Conservation (phyloP, 2,329 filamentous ascomycete species). For the Trichoderma breve region DNA sequence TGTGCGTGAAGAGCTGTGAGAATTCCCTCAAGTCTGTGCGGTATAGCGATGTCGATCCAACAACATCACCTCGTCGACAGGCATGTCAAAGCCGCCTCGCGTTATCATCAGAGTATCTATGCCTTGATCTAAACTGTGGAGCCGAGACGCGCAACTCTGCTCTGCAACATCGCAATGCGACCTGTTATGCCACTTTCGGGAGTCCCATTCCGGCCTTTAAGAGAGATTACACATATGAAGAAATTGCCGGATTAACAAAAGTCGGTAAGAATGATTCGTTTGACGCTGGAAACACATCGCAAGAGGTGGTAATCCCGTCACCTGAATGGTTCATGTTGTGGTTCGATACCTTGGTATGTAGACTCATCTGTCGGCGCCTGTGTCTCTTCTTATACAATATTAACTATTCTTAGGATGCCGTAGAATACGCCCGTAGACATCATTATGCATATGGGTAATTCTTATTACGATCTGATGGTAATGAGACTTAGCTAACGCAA, state of each 20-base stretch:
- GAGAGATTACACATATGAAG: constrained; percentile 34
- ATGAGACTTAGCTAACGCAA: not conserved
- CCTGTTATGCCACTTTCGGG: constrained; percentile 4
- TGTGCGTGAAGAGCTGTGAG: not conserved
- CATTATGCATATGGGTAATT: constrained; percentile 40
- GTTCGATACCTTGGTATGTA: constrained; percentile 39
- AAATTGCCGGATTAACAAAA: constrained; percentile 32
- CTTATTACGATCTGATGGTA: not conserved
- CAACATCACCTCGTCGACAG: not conserved
- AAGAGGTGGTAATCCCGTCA: constrained; percentile 37
- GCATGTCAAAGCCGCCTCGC: constrained; percentile 9
- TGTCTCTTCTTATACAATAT: not conserved
- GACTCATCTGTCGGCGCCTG: not conserved
- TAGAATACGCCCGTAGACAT: constrained; percentile 34
- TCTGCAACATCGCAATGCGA: constrained; percentile 9
- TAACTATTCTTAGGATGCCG: constrained; percentile 32
- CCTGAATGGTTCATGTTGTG: constrained; percentile 35
- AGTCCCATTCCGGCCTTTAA: not conserved
- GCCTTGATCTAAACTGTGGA: constrained; percentile 10
- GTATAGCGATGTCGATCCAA: not conserved
- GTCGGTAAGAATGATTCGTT: constrained; percentile 31
- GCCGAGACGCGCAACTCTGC: not conserved
- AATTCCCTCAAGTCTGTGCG: not conserved
- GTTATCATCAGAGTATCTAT: constrained; percentile 17
- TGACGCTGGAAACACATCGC: constrained; percentile 18